Conservation (phyloP, 495 filamentous ascomycete genomes). For the Durotheca rogersii region DNA sequence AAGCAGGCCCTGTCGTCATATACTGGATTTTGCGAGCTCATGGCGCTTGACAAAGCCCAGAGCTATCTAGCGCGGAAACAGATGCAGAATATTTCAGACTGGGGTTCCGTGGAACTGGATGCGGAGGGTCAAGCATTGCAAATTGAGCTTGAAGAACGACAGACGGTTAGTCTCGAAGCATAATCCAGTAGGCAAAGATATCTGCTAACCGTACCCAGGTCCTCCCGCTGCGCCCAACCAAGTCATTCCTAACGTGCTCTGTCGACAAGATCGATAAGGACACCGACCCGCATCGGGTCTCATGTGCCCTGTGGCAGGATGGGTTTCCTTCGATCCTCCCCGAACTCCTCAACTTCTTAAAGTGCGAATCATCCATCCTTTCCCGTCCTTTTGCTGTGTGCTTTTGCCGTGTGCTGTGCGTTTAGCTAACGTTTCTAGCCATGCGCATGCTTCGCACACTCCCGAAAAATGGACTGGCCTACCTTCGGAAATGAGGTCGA, state of each 20-base stretch:
- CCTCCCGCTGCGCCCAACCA: conserved; percentile 81
- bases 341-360: conserved; percentile 80
- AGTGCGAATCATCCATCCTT: conserved; percentile 51
- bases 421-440: conserved; percentile 47
- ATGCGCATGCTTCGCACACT: conserved; percentile 93
- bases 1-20: conserved; percentile 71
- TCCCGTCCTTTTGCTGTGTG: too few species aligned
- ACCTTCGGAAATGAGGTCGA: conserved; percentile 71
- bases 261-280: conserved; percentile 80
- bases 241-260: conserved; percentile 83
- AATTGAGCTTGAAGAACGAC: conserved; percentile 68
- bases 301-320: conserved; percentile 79
- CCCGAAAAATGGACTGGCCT: conserved; percentile 77
- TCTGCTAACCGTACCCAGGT: conserved; percentile 44
- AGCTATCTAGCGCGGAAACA: conserved; percentile 72
- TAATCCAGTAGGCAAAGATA: not conserved
- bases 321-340: conserved; percentile 80
- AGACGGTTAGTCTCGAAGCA: conserved; percentile 53
- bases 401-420: conserved; percentile 10
- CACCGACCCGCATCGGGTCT: conserved; percentile 64
- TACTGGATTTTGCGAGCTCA: conserved; percentile 71
- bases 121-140: conserved; percentile 77
- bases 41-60: conserved; percentile 76
- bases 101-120: conserved; percentile 75
- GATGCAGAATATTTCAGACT: conserved; percentile 78